Evolutionary conservation across 192 early-diverging fungal genomes (phyloP), one percentile per base, ranked within the genome.

Genomic region (Glomus cerebriforme): DNA sequence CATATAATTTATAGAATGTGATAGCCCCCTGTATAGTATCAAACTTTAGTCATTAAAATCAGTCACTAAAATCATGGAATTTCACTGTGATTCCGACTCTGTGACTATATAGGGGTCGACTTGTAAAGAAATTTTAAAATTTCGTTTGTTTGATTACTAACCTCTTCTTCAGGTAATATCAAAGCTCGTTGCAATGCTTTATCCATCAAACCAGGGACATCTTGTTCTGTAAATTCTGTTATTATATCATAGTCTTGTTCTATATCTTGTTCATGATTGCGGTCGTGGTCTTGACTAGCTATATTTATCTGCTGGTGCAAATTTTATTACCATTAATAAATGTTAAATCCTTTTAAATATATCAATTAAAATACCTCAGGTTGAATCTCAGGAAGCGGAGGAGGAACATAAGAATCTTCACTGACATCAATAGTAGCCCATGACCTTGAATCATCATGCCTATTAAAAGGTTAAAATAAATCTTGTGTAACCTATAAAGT

Each of bases 101-200:
- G n/a, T n/a, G n/a, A n/a, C n/a, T n/a, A n/a, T n/a, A n/a, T n/a
- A n/a, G n/a, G n/a, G n/a, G n/a, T n/a, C n/a, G n/a, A n/a, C n/a
- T n/a, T n/a, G n/a, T n/a, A n/a, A n/a, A n/a, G n/a, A n/a, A n/a
- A n/a, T n/a, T n/a, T n/a, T n/a, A n/a, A n/a, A n/a, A n/a, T n/a
- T 17, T 22, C 9, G 2, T 27, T 34, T 73, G 8, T 13, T 31
- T 17, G 31, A 34, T 54, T n/a, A 27, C 60, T 27, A 45, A 76
- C 74, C 74, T 76, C 37, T 27, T 64, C 74, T 76, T 76, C 74
- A 1, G 59, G 74, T 63, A 76, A 64, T 43, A 60, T 37, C 26
- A 76, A 76, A 34, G 74, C 60, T 64, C 35, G 19, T 37, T 76
- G 58, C 13, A 76, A 60, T 13, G 74, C 74, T 64, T 63, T 76